These are phyloP conservation scores for Saccharum hybrid DNA, from an alignment of 202 grass and related monocot species.

Conservation along the genomic window DNA sequence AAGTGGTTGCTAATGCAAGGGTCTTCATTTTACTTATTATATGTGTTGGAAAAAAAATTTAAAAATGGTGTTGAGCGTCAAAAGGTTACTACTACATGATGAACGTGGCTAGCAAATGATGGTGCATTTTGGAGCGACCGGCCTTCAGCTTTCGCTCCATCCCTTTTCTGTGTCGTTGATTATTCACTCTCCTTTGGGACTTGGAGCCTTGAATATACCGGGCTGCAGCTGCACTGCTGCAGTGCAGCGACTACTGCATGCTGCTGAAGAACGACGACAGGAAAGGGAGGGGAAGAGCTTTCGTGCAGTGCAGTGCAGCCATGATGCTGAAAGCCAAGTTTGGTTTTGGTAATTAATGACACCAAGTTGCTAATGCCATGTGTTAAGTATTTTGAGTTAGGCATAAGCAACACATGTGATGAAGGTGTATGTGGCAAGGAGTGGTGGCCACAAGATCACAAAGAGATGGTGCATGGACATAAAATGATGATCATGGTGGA, in stretches of 20 bases:
- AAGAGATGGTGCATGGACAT: too few species aligned
- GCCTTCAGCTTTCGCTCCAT: slow-evolving; percentile 40
- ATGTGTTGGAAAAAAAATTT: background rate
- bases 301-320: background rate
- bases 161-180: slow-evolving; percentile 22
- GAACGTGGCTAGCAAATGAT: slow-evolving; percentile 33
- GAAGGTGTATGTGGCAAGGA: too few species aligned
- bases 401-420: too few species aligned
- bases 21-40: background rate
- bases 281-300: background rate
- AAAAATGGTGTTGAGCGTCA: slow-evolving; percentile 38
- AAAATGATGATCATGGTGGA: too few species aligned
- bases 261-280: background rate
- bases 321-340: background rate
- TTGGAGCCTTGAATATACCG: slow-evolving; percentile 30
- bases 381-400: too few species aligned
- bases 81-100: slow-evolving; percentile 24
- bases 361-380: too few species aligned
- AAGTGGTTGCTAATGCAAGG: background rate
- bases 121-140: slow-evolving; percentile 40
- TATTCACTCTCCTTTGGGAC: slow-evolving; percentile 35
- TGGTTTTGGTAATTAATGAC: too few species aligned
- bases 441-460: too few species aligned
- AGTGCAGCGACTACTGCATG: slow-evolving; percentile 21
- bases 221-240: background rate